Conservation (phyloP, 2,329 filamentous ascomycete species). For the Fusarium stilboides region DNA sequence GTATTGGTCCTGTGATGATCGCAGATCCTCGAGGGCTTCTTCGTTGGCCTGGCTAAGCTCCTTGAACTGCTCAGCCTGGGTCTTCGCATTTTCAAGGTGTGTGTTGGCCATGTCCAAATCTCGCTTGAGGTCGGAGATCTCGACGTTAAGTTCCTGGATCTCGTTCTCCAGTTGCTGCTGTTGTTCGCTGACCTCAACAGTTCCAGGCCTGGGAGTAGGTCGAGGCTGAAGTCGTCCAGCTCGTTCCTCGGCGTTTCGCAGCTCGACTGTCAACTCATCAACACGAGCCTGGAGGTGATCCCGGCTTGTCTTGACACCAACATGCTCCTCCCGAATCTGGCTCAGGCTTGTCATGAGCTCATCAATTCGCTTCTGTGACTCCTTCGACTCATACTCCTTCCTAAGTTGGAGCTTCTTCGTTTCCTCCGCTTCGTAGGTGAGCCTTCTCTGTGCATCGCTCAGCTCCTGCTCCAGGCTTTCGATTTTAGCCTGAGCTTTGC, state of each 20-base stretch:
- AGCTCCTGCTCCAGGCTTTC: conserved; percentile 87
- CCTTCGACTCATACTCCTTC: conserved; percentile 91
- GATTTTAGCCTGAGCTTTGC: conserved; percentile 82
- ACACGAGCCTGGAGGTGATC: conserved; percentile 92
- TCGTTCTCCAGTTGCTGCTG: conserved; percentile 70
- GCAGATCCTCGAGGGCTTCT: conserved; percentile 85
- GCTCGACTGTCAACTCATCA: conserved; percentile 88
- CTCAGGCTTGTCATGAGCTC: conserved; percentile 87
- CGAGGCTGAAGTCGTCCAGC: conserved; percentile 85
- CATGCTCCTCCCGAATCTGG: conserved; percentile 87
- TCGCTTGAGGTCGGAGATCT: conserved; percentile 88
- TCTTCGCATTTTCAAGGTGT: conserved; percentile 85
- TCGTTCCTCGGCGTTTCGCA: conserved; percentile 91
- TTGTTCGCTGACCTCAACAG: conserved; percentile 59
- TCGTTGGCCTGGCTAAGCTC: conserved; percentile 89
- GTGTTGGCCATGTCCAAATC: conserved; percentile 85
- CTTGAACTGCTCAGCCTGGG: conserved; percentile 89
- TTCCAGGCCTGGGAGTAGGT: conserved; percentile 73
- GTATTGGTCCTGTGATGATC: conserved; percentile 87
- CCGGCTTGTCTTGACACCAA: conserved; percentile 86
- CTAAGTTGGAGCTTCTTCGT: conserved; percentile 85
- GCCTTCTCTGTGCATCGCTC: conserved; percentile 82
- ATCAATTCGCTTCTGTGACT: conserved; percentile 92
- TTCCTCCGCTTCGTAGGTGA: conserved; percentile 87
- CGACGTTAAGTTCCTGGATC: conserved; percentile 84